phyloP scores from a whole-genome alignment of 495 filamentous ascomycete genomes.

The Friedmanniomyces endolithicus region DNA sequence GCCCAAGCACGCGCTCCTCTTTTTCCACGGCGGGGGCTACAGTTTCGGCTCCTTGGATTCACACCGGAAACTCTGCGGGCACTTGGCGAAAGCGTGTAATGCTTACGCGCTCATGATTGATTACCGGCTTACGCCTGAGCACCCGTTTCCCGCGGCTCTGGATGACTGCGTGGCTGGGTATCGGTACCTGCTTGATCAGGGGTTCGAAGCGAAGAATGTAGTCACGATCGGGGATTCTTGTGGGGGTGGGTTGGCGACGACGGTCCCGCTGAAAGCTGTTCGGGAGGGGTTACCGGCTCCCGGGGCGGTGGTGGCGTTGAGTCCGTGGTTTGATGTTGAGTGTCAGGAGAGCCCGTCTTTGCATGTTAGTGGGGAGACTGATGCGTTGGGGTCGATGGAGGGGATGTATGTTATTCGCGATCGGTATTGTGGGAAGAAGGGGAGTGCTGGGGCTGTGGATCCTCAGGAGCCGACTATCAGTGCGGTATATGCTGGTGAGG shows the following conservation, averaged over 20 bases:
- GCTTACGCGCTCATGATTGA: slow-evolving; percentile 3
- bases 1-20: slow-evolving; percentile 4
- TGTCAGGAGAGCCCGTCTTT: not conserved
- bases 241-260: slow-evolving; percentile 12
- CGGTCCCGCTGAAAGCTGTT: not conserved
- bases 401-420: not conserved
- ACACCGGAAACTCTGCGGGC: slow-evolving; percentile 1
- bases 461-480: slow-evolving; percentile 6
- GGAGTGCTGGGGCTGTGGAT: not conserved
- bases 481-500: not conserved
- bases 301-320: slow-evolving; percentile 6
- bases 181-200: slow-evolving; percentile 9
- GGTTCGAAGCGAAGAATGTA: slow-evolving; percentile 6
- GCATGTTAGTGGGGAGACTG: not conserved
- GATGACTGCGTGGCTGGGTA: slow-evolving; percentile 14
- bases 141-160: slow-evolving; percentile 1
- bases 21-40: slow-evolving; percentile 14
- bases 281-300: slow-evolving; percentile 2
- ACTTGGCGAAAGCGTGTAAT: slow-evolving; percentile 7
- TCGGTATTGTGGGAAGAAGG: not conserved
- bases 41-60: slow-evolving; percentile 2
- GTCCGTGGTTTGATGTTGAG: slow-evolving; percentile 5
- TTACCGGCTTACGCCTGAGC: slow-evolving; percentile 11
- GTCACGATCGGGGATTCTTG: slow-evolving; percentile 9
- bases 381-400: not conserved